phyloP scores from a whole-genome alignment of 805 yeast genomes.

The Candida palmyrensis region DNA sequence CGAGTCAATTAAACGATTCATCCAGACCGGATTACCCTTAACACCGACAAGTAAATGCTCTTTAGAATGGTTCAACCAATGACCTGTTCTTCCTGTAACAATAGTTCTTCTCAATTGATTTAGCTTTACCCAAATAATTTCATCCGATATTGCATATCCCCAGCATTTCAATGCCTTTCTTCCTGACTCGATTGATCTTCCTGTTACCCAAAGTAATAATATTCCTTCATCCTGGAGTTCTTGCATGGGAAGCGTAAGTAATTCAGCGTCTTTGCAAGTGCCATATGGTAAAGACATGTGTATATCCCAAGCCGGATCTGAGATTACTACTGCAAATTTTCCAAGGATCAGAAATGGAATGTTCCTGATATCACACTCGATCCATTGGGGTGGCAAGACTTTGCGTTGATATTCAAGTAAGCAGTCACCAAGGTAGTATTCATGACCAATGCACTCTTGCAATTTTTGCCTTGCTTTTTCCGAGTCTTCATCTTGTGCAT shows the following conservation, averaged over 20 bases:
- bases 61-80: constrained; percentile 93
- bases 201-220: constrained; percentile 89
- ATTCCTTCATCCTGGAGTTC: constrained; percentile 80
- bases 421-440: constrained; percentile 48
- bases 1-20: constrained; percentile 59
- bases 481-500: constrained; percentile 10
- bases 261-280: constrained; percentile 71
- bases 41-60: constrained; percentile 85
- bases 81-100: constrained; percentile 95
- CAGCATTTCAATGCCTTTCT: constrained; percentile 68
- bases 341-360: constrained; percentile 72
- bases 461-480: constrained; percentile 5
- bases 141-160: constrained; percentile 81
- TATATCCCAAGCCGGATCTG: constrained; percentile 97
- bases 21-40: constrained; percentile 77
- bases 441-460: constrained; percentile 16
- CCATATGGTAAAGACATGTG: constrained; percentile 83
- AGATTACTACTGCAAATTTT: constrained; percentile 74
- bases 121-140: constrained; percentile 85
- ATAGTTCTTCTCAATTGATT: constrained; percentile 85
- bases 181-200: constrained; percentile 87
- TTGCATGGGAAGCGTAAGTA: constrained; percentile 60
- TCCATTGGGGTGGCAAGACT: constrained; percentile 70
- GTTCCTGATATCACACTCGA: constrained; percentile 73
- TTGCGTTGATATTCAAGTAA: constrained; percentile 28